Evolutionary conservation across 768 basidiomycete species (phyloP), one percentile per base, ranked within the genome.

Genomic region (Agrocybe pediades): DNA sequence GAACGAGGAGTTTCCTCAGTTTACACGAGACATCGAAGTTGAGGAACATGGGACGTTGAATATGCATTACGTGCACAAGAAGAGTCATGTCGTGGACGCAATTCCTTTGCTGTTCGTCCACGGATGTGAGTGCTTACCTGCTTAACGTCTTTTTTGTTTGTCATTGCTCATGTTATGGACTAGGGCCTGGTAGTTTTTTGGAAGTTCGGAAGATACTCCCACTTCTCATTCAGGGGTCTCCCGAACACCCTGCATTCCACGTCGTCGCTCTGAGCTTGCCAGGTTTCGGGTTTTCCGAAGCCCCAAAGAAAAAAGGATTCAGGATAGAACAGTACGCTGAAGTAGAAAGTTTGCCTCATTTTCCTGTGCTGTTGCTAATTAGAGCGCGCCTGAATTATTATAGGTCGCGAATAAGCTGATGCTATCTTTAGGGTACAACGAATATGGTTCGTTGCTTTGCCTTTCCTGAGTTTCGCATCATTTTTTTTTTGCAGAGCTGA

Each of bases 151-250:
- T 62, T 9, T 15, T 19, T 36, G n/a, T n/a, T n/a, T n/a, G n/a
- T n/a, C 8, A 9, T 20, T 16, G 17, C 3, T 21, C 6, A 41
- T 24, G 11, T 41, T 20, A n/a, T 23, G 25, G 16, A n/a, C 9
- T 54, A 84, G 84, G 86, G 86, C 84, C 85, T 0, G 85, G 86
- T 49, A 74, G 78, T 49, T 83, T 85, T 62, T 49, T 78, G 20
- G 84, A 87, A 68, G 79, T 77, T 9, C 64, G 70, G 40, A 87
- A 86, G 67, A 68, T 87, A 6, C 65, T 88, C 1, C 81, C 84
- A 3, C 61, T 84, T 3, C 67, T 88, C 54, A 71, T 76, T 0
- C 65, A 71, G 17, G 65, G 67, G 0, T 71, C 74, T 2, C 67
- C 74, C 0, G 71, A 79, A 4, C 62, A 71, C 46, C 85, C 84